Percentiles rank a stretch among this genome's conserved stretches.
Evolutionary conservation across 768 basidiomycete genomes (phyloP).

Genomic region (Lactifluus pinguis): DNA sequence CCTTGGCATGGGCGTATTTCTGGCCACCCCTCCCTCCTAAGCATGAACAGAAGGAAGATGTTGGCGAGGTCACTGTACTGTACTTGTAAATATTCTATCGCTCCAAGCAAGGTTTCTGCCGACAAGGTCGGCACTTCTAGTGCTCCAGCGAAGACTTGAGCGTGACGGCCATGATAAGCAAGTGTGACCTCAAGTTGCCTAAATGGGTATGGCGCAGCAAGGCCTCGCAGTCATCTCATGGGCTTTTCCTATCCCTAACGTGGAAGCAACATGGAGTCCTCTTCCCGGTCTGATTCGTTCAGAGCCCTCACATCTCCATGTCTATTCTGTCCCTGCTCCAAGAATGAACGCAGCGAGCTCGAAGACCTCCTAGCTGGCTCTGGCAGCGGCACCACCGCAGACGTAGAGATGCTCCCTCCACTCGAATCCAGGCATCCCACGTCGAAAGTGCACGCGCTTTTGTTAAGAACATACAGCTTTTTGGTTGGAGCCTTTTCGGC

Average conservation of each 20-base stretch:
- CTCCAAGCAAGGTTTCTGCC: no score
- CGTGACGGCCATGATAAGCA: no score
- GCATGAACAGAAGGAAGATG: no score
- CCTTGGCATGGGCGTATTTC: no score
- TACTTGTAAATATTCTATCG: no score
- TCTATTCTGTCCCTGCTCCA: constrained; percentile 42
- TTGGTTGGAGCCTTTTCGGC: constrained; percentile 65
- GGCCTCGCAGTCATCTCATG: no score
- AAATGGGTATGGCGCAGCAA: not conserved
- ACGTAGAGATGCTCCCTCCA: constrained; percentile 57
- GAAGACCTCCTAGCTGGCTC: constrained; percentile 42
- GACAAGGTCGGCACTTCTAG: no score
- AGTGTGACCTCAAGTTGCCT: not conserved
- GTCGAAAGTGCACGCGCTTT: constrained; percentile 20
- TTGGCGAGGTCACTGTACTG: no score
- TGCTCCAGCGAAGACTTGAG: no score
- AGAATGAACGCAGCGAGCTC: no score
- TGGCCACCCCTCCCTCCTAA: no score
- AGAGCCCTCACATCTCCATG: constrained; percentile 52
- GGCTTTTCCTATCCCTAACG: not conserved
- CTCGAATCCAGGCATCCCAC: constrained; percentile 42
- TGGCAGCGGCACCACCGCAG: constrained; percentile 35
- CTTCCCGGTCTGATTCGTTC: constrained; percentile 56
- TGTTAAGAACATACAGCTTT: constrained; percentile 42
- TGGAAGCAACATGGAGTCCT: constrained; percentile 30